Conservation (phyloP, 345 rosid genomes). For the Aurinia saxatilis region DNA sequence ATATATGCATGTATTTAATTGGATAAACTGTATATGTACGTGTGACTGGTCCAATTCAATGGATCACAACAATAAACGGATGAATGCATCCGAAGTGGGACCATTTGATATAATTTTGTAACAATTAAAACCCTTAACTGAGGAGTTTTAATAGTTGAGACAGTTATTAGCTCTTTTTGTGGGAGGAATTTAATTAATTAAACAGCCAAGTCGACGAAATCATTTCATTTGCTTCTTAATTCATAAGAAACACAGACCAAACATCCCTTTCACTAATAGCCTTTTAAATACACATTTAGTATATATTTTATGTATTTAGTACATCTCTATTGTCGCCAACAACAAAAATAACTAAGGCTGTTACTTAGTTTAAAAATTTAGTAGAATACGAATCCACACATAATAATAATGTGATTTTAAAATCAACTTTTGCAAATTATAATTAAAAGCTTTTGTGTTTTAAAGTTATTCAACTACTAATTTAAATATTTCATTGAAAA, state of each 20-base stretch:
- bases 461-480: background rate
- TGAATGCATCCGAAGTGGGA: slow-evolving; percentile 1
- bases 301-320: background rate
- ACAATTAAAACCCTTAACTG: background rate
- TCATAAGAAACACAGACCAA: slow-evolving; percentile 27
- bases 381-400: background rate
- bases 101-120: background rate
- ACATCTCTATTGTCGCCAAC: too few relatives aligned
- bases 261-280: slow-evolving; percentile 15
- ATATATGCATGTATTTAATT: slow-evolving; percentile 4
- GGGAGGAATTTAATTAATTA: background rate
- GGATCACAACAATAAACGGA: slow-evolving; percentile 11
- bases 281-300: too few relatives aligned
- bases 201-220: slow-evolving; percentile 14
- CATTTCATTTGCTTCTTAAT: slow-evolving; percentile 22
- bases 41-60: slow-evolving; percentile 16
- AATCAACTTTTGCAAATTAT: too few relatives aligned
- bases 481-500: background rate
- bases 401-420: too few relatives aligned
- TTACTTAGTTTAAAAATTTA: background rate
- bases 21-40: background rate
- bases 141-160: slow-evolving; percentile 9
- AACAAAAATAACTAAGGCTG: background rate
- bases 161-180: slow-evolving; percentile 12
- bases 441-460: too few relatives aligned